These are phyloP conservation scores for Aspergillus aculeatinus DNA, from an alignment of 2,329 filamentous ascomycete species.

Conservation along the genomic window DNA sequence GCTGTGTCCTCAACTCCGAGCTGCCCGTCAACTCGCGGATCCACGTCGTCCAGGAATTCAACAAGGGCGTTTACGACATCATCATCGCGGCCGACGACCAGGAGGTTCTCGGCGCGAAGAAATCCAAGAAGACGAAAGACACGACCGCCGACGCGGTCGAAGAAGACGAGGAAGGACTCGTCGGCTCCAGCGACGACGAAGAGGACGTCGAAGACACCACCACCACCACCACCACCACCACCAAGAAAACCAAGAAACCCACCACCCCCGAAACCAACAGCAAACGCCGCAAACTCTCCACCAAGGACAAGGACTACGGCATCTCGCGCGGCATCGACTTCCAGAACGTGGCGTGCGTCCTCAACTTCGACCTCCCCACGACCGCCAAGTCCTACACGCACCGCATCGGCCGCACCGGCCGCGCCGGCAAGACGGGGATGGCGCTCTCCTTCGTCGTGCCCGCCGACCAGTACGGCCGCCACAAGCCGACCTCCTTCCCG, in stretches of 20 bases:
- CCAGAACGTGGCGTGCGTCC: conserved; percentile 86
- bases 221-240: not conserved
- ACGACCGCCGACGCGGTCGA: conserved; percentile 27
- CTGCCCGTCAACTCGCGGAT: conserved; percentile 88
- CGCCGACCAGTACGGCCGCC: conserved; percentile 76
- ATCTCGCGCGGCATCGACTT: conserved; percentile 97
- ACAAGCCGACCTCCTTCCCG: conserved; percentile 77
- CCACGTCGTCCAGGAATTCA: conserved; percentile 96
- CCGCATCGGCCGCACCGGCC: conserved; percentile 87
- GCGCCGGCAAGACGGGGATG: conserved; percentile 89
- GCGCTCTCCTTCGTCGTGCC: conserved; percentile 94
- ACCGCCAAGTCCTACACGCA: conserved; percentile 94
- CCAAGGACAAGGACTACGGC: conserved; percentile 83
- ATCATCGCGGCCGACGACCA: conserved; percentile 94
- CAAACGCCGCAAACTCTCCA: conserved; percentile 64
- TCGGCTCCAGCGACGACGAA: conserved; percentile 42
- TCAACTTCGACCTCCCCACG: conserved; percentile 94
- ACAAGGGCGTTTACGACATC: conserved; percentile 94
- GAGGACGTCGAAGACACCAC: conserved; percentile 30
- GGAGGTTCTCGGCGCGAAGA: conserved; percentile 67
- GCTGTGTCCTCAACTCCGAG: conserved; percentile 91
- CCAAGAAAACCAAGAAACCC: conserved; percentile 17
- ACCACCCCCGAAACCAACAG: conserved; percentile 35
- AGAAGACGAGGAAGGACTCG: conserved; percentile 29
- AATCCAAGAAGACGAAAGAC: conserved; percentile 33